Percentiles rank a stretch among this genome's conserved stretches.
phyloP scores from a whole-genome alignment of 495 filamentous ascomycete species.

The Neurospora pannonica region DNA sequence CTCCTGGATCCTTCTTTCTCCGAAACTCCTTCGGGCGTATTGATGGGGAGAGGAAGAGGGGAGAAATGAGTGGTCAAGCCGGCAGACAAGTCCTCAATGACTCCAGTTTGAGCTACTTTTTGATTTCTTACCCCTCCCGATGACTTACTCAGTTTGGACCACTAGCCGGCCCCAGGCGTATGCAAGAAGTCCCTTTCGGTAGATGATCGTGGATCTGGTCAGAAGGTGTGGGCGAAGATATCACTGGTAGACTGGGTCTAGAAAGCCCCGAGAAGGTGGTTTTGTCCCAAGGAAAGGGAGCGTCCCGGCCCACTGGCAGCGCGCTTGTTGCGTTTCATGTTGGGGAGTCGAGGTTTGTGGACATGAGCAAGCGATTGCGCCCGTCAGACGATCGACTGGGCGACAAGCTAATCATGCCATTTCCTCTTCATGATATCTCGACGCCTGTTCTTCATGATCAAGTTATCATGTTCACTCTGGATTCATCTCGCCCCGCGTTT shows the following conservation, averaged over 20 bases:
- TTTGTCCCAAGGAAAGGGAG: constrained; percentile 1
- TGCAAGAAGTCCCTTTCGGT: constrained; percentile 15
- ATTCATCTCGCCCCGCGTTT: constrained; percentile 1
- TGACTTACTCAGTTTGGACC: constrained; percentile 10
- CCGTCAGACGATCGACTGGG: background rate
- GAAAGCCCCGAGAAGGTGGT: background rate
- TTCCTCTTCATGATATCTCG: constrained; percentile 5
- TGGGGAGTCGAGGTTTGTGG: constrained; percentile 4
- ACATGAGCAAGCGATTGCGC: constrained; percentile 10
- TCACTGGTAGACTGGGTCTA: constrained; percentile 1
- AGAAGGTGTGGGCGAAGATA: constrained; percentile 1
- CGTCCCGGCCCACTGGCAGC: constrained; percentile 4
- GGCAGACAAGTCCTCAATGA: background rate
- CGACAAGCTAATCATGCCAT: background rate
- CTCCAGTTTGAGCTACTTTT: constrained; percentile 1
- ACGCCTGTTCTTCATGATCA: background rate
- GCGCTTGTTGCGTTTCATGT: constrained; percentile 31
- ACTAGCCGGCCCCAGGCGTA: constrained; percentile 6
- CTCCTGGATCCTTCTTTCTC: constrained; percentile 9
- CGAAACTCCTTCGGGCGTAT: constrained; percentile 2
- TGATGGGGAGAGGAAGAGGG: constrained; percentile 1
- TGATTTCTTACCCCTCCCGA: constrained; percentile 4
- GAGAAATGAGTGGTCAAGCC: background rate
- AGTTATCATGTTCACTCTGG: background rate
- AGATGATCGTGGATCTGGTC: constrained; percentile 6